phyloP scores from a whole-genome alignment of 768 basidiomycete genomes.

The Kwoniella botswanensis region DNA sequence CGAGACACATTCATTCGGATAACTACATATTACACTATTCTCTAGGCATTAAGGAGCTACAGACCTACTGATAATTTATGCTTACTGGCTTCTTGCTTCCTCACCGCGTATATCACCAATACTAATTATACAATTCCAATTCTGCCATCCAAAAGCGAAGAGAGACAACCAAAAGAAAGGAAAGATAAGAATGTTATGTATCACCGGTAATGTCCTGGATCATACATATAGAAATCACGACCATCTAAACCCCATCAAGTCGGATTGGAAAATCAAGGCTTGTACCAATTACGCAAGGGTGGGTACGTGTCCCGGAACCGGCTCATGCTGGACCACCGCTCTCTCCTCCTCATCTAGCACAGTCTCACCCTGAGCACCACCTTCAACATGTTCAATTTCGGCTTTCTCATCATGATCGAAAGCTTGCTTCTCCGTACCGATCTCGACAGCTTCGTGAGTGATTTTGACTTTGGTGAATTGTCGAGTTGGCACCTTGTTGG shows the following conservation, averaged over 20 bases:
- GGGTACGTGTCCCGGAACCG: constrained; percentile 13
- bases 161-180: neutral
- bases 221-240: too few species aligned
- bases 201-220: neutral
- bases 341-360: neutral
- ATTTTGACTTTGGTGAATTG: constrained; percentile 37
- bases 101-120: neutral
- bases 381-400: constrained; percentile 13
- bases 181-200: neutral
- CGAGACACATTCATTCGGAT: too few species aligned
- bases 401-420: constrained; percentile 6
- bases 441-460: neutral
- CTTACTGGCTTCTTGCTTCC: too few species aligned
- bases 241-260: too few species aligned
- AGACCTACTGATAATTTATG: too few species aligned
- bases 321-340: constrained; percentile 11
- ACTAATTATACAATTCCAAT: neutral
- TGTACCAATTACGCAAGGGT: constrained; percentile 1
- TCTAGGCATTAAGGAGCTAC: too few species aligned
- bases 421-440: constrained; percentile 8
- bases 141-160: neutral
- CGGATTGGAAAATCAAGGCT: too few species aligned
- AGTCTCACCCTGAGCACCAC: constrained; percentile 5
- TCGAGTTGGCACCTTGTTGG: constrained; percentile 37
- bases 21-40: too few species aligned